These are phyloP conservation scores for Phytophthora hybrid DNA, from an alignment of 352 stramenopile species.

Conservation along the genomic window DNA sequence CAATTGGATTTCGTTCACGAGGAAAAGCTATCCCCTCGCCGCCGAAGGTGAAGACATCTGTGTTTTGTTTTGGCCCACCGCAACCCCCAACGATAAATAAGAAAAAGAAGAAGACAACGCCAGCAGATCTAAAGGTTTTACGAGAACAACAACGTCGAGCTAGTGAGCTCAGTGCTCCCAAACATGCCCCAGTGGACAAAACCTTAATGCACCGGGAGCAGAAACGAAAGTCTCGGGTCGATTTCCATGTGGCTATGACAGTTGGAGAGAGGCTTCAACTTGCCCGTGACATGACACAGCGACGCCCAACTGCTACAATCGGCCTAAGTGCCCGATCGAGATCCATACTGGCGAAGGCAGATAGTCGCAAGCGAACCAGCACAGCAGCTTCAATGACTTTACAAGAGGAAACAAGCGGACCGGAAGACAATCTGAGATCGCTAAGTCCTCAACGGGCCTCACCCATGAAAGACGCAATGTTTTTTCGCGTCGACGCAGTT, in stretches of 20 bases:
- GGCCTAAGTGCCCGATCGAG: slow-evolving; percentile 32
- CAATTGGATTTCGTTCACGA: slow-evolving; percentile 64
- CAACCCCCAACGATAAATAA: slow-evolving; percentile 42
- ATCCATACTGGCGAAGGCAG: slow-evolving; percentile 33
- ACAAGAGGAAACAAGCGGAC: slow-evolving; percentile 10
- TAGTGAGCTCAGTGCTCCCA: slow-evolving; percentile 72
- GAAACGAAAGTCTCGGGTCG: slow-evolving; percentile 64
- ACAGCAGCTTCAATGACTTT: background rate
- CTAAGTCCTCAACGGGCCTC: slow-evolving; percentile 33
- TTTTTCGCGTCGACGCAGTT: slow-evolving; percentile 56
- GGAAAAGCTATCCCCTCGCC: slow-evolving; percentile 68
- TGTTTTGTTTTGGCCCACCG: slow-evolving; percentile 60
- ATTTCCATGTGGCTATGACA: slow-evolving; percentile 74
- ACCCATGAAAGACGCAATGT: slow-evolving; percentile 41
- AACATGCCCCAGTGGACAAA: slow-evolving; percentile 69
- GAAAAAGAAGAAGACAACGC: slow-evolving; percentile 46
- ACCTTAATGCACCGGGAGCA: slow-evolving; percentile 63
- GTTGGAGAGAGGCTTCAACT: slow-evolving; percentile 72
- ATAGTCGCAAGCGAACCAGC: slow-evolving; percentile 30
- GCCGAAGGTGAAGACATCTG: slow-evolving; percentile 55
- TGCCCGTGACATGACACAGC: slow-evolving; percentile 54
- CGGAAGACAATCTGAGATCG: slow-evolving; percentile 11
- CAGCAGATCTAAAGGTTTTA: slow-evolving; percentile 46
- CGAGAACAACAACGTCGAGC: slow-evolving; percentile 63
- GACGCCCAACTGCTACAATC: slow-evolving; percentile 31